Base-by-base conservation (phyloP, 2,329 filamentous ascomycete species). In the Aureobasidium subglaciale region DNA sequence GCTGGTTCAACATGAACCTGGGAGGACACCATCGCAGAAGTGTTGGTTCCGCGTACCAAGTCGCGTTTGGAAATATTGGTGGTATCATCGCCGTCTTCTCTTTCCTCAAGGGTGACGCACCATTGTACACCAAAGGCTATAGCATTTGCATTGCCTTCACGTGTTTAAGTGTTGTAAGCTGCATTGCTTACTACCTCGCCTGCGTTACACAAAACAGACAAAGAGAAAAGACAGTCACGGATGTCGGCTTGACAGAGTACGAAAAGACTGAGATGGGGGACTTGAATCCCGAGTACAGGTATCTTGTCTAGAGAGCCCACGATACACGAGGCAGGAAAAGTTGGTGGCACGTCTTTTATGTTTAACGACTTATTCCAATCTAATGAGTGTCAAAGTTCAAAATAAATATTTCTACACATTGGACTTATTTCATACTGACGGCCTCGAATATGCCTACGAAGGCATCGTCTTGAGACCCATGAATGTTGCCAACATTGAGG, bases 101-200 rank as follows among this genome's bases (percentile, higher is more conserved):
- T 1, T 80, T 80, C 65, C 59, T 76, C 49, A 63, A 66, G 5
- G 71, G 71, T 52, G 89, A 96, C 66, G 80, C 80, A 2, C 88
- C 88, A 0, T 64, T 70, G 20, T 95, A 86, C 69, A 79, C 74
- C 6, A 83, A 78, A 1, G 91, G 90, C 0, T 95, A 93, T 70
- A 79, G 78, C 54, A 90, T 96, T 60, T 86, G 83, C 65, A 77
- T 95, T 5, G 82, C 78, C 0, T 95, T 95, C 64, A 79, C 85
- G 8, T 79, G 81, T 49, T 67, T 96, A 27, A 86, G 84, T 53
- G 82, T 81, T 15, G 62, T 85, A 3, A 76, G 80, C 10, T 87
- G 83, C 62, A 67, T 74, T 15, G 55, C 77, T 0, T 92, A 92
- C 65, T 80, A 78, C 2, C 60, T 78, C 4, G 78, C 77, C 2